A percentile compares a stretch with the other conserved stretches of the same genome.
phyloP scores from a whole-genome alignment of 2,329 filamentous ascomycete species.

The Pestalotiopsis sp. region DNA sequence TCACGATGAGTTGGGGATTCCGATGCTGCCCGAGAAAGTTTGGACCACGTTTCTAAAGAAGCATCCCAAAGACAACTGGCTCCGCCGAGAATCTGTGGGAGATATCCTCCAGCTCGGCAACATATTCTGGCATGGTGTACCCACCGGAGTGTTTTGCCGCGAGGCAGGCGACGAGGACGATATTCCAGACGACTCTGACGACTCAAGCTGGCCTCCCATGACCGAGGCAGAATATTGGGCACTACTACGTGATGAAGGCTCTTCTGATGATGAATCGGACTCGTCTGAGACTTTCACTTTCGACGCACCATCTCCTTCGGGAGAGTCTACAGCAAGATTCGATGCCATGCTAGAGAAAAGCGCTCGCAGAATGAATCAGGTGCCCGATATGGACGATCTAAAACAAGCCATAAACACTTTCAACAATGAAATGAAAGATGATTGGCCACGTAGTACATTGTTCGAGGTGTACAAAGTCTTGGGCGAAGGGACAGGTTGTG shows the following conservation, averaged over 20 bases:
- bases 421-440: no score
- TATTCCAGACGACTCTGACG: neutral
- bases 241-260: neutral
- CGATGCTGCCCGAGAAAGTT: neutral
- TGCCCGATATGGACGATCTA: no score
- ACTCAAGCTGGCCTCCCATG: neutral
- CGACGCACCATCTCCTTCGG: neutral
- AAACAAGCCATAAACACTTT: no score
- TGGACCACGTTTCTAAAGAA: neutral
- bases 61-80: neutral
- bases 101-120: neutral
- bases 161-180: neutral
- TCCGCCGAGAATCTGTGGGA: neutral
- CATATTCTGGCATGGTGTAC: neutral
- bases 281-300: neutral
- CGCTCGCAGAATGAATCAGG: no score
- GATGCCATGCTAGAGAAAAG: no score
- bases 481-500: no score
- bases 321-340: no score
- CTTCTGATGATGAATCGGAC: neutral
- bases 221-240: neutral
- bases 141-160: neutral
- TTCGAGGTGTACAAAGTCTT: no score
- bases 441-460: no score
- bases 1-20: neutral